A percentile compares a stretch with the other conserved stretches of the same genome.
These are phyloP conservation scores for Mortierella sp. DNA, from an alignment of 371 early-diverging fungal genomes.

Conservation along the genomic window DNA sequence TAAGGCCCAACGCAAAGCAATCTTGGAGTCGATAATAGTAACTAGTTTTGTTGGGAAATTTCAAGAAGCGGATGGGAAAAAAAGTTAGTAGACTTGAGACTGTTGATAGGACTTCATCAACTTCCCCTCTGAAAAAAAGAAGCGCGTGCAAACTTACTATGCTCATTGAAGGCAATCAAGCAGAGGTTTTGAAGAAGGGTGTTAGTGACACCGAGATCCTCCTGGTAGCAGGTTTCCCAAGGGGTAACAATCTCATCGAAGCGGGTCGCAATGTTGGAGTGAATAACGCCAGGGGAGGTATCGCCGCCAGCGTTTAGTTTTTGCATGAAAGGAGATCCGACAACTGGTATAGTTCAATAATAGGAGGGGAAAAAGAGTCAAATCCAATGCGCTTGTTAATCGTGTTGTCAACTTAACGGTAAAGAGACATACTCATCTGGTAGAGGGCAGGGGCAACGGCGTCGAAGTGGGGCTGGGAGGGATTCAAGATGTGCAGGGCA, in stretches of 20 bases:
- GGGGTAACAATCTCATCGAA: conserved; percentile 51
- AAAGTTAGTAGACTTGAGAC: not conserved
- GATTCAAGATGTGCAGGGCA: conserved; percentile 21
- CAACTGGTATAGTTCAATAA: not conserved
- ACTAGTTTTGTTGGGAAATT: conserved; percentile 12
- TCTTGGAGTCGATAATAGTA: conserved; percentile 44
- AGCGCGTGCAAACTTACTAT: conserved; percentile 19
- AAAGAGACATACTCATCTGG: conserved; percentile 26
- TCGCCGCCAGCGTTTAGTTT: conserved; percentile 50
- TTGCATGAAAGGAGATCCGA: conserved; percentile 30
- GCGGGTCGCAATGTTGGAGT: conserved; percentile 45
- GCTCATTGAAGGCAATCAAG: conserved; percentile 37
- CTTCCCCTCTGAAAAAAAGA: not conserved
- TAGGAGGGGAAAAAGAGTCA: not conserved
- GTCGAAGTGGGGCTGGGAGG: conserved; percentile 30
- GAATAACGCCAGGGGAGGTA: conserved; percentile 32
- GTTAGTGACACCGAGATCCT: conserved; percentile 26
- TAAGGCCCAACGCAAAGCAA: conserved; percentile 35
- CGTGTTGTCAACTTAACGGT: not conserved
- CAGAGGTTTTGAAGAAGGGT: conserved; percentile 40
- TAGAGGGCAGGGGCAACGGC: conserved; percentile 34
- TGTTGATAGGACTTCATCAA: not conserved
- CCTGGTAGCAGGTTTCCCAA: conserved; percentile 26
- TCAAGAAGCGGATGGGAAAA: not conserved
- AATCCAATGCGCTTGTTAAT: too few relatives aligned